These are phyloP conservation scores for Ophiocytium majus DNA, from an alignment of 352 stramenopile species.

Conservation along the genomic window DNA sequence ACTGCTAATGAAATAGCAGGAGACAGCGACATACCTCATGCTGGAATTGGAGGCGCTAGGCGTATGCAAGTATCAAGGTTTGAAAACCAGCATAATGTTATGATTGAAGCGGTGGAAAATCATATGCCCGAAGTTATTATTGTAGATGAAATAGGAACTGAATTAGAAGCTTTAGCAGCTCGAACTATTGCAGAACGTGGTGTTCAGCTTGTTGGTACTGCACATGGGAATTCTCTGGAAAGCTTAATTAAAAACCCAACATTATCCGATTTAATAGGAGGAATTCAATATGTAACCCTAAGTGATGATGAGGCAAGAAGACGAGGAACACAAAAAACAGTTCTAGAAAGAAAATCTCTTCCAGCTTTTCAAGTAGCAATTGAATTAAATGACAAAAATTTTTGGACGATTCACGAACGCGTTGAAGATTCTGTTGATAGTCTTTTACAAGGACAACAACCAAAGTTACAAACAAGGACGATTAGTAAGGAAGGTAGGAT, in stretches of 20 bases:
- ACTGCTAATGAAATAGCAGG: slow-evolving; percentile 26
- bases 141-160: slow-evolving; percentile 37
- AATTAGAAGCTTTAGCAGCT: slow-evolving; percentile 23
- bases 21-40: slow-evolving; percentile 17
- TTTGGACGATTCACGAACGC: background rate
- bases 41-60: background rate
- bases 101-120: slow-evolving; percentile 41
- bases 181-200: slow-evolving; percentile 32
- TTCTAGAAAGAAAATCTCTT: background rate
- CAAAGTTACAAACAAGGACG: too few relatives aligned
- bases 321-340: background rate
- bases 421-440: too few relatives aligned
- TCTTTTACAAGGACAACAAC: too few relatives aligned
- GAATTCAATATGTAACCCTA: slow-evolving; percentile 24
- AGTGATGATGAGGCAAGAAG: slow-evolving; percentile 23
- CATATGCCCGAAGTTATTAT: slow-evolving; percentile 44
- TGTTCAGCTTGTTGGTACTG: slow-evolving; percentile 31
- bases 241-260: slow-evolving; percentile 29
- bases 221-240: slow-evolving; percentile 28
- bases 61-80: slow-evolving; percentile 23
- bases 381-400: background rate
- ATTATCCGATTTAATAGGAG: slow-evolving; percentile 17
- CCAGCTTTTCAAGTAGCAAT: background rate
- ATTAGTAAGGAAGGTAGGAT: too few relatives aligned
- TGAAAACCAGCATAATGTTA: slow-evolving; percentile 25